These are phyloP conservation scores for Gastroboletus turbinatus DNA, from an alignment of 1,284 basidiomycete genomes.

Conservation along the genomic window DNA sequence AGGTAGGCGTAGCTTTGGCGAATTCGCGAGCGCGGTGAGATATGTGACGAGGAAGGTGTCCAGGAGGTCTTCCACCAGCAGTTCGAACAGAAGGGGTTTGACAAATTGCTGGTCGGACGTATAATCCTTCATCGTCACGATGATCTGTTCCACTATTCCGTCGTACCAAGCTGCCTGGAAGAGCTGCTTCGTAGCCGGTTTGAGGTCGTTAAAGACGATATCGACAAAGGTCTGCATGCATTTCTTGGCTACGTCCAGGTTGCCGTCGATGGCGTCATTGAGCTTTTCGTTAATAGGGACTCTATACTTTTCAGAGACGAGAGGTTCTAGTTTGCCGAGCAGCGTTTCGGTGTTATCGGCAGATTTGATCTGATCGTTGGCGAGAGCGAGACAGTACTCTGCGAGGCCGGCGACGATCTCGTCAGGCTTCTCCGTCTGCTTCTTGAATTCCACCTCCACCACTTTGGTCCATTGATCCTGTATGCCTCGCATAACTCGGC, in stretches of 20 bases:
- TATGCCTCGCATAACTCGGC: constrained; percentile 87
- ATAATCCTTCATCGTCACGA: constrained; percentile 97
- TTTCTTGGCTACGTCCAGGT: constrained; percentile 96
- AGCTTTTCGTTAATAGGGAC: constrained; percentile 80
- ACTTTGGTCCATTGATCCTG: constrained; percentile 89
- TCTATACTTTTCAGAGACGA: constrained; percentile 93
- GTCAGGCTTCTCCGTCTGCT: constrained; percentile 86
- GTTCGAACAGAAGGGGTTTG: constrained; percentile 88
- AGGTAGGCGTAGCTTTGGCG: constrained; percentile 88
- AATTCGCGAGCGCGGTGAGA: constrained; percentile 83
- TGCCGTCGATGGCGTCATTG: constrained; percentile 97
- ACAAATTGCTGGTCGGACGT: constrained; percentile 89
- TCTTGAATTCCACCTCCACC: constrained; percentile 85
- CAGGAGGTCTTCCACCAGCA: constrained; percentile 91
- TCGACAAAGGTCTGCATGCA: constrained; percentile 94
- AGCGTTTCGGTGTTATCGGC: constrained; percentile 93
- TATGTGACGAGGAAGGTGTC: constrained; percentile 92
- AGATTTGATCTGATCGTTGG: constrained; percentile 96
- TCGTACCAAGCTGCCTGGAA: constrained; percentile 90
- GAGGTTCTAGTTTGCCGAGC: constrained; percentile 81
- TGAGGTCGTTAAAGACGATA: constrained; percentile 94
- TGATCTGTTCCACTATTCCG: constrained; percentile 80
- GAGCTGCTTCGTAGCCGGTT: constrained; percentile 83
- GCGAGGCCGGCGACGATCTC: constrained; percentile 87
- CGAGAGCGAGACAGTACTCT: constrained; percentile 97